A percentile compares a stretch with the other conserved stretches of the same genome.
Evolutionary conservation across 805 yeast genomes (phyloP).

Genomic region (Metschnikowia arizonensis): DNA sequence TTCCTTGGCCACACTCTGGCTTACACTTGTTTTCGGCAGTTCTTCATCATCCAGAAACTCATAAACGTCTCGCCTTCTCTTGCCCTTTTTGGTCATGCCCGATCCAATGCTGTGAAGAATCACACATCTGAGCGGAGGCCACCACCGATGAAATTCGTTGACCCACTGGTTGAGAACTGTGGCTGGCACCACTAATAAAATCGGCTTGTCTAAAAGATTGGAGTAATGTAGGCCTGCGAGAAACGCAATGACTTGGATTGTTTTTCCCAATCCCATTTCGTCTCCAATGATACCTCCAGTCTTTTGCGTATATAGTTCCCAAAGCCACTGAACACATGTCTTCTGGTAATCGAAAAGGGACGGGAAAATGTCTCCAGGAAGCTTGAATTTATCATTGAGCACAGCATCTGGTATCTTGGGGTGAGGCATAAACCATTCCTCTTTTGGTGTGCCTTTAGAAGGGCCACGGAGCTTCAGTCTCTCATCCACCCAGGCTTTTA

Average conservation of each 20-base stretch:
- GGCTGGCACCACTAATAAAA: conserved; percentile 89
- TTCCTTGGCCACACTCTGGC: conserved; percentile 40
- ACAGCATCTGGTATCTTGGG: conserved; percentile 74
- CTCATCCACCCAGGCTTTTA: conserved; percentile 54
- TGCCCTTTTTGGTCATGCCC: conserved; percentile 52
- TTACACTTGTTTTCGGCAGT: conserved; percentile 6
- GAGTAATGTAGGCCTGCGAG: conserved; percentile 88
- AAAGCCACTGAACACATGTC: conserved; percentile 96
- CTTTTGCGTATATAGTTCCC: conserved; percentile 84
- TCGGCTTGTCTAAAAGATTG: conserved; percentile 68
- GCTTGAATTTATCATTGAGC: conserved; percentile 60
- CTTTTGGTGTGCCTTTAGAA: background rate
- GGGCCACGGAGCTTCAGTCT: conserved; percentile 43
- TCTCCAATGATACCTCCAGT: conserved; percentile 97
- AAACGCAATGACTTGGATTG: conserved; percentile 88
- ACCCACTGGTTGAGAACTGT: conserved; percentile 97
- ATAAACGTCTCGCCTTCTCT: conserved; percentile 38
- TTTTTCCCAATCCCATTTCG: conserved; percentile 97
- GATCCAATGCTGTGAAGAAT: conserved; percentile 90
- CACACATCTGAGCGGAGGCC: conserved; percentile 89
- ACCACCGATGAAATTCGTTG: conserved; percentile 94
- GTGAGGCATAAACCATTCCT: conserved; percentile 73
- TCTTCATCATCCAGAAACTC: conserved; percentile 5
- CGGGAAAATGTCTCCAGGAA: conserved; percentile 91
- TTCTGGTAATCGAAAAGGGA: conserved; percentile 88